Evolutionary conservation across 2,329 filamentous ascomycete genomes (phyloP).

Genomic region (Aspergillaceae sp.): DNA sequence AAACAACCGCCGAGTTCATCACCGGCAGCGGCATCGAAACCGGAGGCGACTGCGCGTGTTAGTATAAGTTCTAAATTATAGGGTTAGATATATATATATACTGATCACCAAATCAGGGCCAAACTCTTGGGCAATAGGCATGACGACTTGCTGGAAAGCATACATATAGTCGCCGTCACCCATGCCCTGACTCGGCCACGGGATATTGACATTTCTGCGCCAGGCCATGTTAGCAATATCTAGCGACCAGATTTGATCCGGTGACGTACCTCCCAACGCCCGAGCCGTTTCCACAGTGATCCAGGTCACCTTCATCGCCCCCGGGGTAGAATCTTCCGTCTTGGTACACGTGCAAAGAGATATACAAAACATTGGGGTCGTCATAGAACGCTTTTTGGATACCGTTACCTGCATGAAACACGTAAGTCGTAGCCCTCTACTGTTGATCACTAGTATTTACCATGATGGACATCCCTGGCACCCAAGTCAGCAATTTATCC

Average conservation of each 20-base stretch:
- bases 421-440: conserved; percentile 9
- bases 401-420: conserved; percentile 60
- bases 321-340: conserved; percentile 78
- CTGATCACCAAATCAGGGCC: conserved; percentile 82
- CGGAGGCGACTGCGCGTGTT: conserved; percentile 61
- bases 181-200: conserved; percentile 66
- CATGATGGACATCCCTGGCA: conserved; percentile 58
- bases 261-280: conserved; percentile 46
- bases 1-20: conserved; percentile 90
- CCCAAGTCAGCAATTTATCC: conserved; percentile 12
- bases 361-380: conserved; percentile 89
- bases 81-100: conserved; percentile 18
- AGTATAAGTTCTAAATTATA: conserved; percentile 4
- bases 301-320: conserved; percentile 49
- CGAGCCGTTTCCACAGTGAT: conserved; percentile 50
- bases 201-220: conserved; percentile 56
- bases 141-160: conserved; percentile 89
- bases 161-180: conserved; percentile 95
- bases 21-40: conserved; percentile 90
- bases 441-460: conserved; percentile 21
- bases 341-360: conserved; percentile 84
- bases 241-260: too few relatives aligned
- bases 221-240: conserved; percentile 1
- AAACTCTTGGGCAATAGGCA: conserved; percentile 93
- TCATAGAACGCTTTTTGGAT: conserved; percentile 94